Percentiles rank a stretch among this genome's conserved stretches.
These are phyloP conservation scores for Backusella psychrophila DNA, from an alignment of 192 early-diverging fungal genomes.

Conservation along the genomic window DNA sequence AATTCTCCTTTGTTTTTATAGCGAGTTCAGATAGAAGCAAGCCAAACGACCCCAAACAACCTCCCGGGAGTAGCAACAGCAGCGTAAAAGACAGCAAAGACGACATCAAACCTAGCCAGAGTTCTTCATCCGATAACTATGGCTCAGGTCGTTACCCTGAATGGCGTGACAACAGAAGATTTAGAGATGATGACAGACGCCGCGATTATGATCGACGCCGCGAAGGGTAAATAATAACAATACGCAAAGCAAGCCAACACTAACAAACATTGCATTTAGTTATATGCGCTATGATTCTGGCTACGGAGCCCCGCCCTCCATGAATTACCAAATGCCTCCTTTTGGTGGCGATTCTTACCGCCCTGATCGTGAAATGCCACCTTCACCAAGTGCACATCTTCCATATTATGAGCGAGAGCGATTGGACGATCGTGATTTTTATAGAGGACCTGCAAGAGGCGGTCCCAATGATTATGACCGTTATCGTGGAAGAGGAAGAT, in stretches of 20 bases:
- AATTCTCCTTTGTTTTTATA: not conserved
- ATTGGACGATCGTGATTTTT: constrained; percentile 36
- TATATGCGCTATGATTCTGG: constrained; percentile 17
- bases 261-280: not conserved
- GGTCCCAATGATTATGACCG: constrained; percentile 29
- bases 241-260: not conserved
- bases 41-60: not conserved
- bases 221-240: constrained; percentile 6
- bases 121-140: constrained; percentile 17
- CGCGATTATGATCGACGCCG: constrained; percentile 33
- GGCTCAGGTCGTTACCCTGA: constrained; percentile 23
- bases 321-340: constrained; percentile 14
- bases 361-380: constrained; percentile 31
- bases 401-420: constrained; percentile 20
- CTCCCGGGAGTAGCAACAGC: not conserved
- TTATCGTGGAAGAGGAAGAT: constrained; percentile 14
- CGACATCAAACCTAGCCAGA: constrained; percentile 9
- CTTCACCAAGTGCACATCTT: constrained; percentile 12
- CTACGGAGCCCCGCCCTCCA: constrained; percentile 11
- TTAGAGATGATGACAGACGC: constrained; percentile 33
- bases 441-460: constrained; percentile 12
- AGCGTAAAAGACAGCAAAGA: constrained; percentile 17
- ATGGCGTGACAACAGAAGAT: constrained; percentile 31
- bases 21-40: not conserved
- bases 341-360: constrained; percentile 41